Evolutionary conservation across 2,329 filamentous ascomycete genomes (phyloP).

Genomic region (Colletotrichum cuscutae): DNA sequence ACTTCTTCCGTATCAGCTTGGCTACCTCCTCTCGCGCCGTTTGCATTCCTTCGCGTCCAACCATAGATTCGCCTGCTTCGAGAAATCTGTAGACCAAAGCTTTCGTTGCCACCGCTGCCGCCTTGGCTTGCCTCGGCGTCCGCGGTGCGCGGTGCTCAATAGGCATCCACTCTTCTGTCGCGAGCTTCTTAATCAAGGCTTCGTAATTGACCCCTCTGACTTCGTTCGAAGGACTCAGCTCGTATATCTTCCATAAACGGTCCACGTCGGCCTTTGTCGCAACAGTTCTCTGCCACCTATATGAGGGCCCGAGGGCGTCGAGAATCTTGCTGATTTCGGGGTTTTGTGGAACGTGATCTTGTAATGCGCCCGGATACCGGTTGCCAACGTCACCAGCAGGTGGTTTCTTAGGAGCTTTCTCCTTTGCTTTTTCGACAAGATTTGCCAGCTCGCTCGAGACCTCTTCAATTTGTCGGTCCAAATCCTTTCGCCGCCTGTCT

Average conservation of each 20-base stretch:
- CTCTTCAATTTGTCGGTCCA: slow-evolving; percentile 70
- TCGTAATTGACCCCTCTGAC: slow-evolving; percentile 8
- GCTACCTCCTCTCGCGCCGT: slow-evolving; percentile 26
- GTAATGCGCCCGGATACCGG: slow-evolving; percentile 22
- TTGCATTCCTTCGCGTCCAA: not conserved
- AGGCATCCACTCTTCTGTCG: slow-evolving; percentile 9
- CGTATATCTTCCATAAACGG: slow-evolving; percentile 10
- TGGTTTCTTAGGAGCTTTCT: slow-evolving; percentile 35
- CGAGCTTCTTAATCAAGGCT: not conserved
- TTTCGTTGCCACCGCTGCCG: not conserved
- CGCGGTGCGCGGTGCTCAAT: not conserved
- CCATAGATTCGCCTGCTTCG: not conserved
- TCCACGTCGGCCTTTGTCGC: slow-evolving; percentile 10
- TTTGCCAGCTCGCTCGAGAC: slow-evolving; percentile 58
- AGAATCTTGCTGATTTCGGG: slow-evolving; percentile 21
- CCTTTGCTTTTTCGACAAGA: slow-evolving; percentile 46
- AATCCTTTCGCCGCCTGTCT: slow-evolving; percentile 64
- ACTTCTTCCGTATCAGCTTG: slow-evolving; percentile 1
- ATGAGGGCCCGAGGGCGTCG: slow-evolving; percentile 10
- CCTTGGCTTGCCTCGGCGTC: not conserved
- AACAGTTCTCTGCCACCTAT: not conserved
- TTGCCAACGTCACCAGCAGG: slow-evolving; percentile 38
- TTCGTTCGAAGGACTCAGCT: not conserved
- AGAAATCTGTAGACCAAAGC: slow-evolving; percentile 1
- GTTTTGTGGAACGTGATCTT: slow-evolving; percentile 1